Evolutionary conservation across 2,329 filamentous ascomycete species (phyloP).

Genomic region (Sclerotinia borealis): DNA sequence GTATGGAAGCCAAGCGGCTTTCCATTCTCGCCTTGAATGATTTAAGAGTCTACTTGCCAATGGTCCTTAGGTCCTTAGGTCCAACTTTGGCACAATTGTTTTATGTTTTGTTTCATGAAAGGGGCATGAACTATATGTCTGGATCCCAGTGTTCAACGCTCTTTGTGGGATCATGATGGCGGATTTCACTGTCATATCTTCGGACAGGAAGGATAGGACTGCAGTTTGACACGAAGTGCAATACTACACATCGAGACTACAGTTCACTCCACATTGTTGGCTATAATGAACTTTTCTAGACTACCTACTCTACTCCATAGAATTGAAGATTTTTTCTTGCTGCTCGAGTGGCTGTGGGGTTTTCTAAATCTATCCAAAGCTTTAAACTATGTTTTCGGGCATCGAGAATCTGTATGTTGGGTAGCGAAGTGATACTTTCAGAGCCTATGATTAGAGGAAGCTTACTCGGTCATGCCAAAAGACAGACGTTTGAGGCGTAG

Average conservation of each 20-base stretch:
- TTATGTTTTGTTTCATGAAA: neutral
- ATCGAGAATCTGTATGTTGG: neutral
- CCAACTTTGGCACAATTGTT: neutral
- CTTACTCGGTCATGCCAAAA: neutral
- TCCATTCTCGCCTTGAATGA: neutral
- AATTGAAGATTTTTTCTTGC: neutral
- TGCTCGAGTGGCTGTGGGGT: neutral
- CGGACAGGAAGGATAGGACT: no score
- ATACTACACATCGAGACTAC: neutral
- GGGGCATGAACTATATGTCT: neutral
- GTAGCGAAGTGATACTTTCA: neutral
- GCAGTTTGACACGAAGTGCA: neutral
- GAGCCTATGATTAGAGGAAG: neutral
- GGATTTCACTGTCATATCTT: neutral
- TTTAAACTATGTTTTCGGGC: neutral
- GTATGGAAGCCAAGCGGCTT: neutral
- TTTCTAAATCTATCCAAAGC: neutral
- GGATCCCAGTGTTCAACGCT: neutral
- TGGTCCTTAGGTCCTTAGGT: neutral
- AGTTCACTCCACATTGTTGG: no score
- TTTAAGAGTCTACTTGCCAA: neutral
- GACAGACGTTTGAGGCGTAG: neutral
- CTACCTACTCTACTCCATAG: neutral
- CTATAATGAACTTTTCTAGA: neutral
- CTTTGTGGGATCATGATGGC: neutral